Percentiles rank a stretch among this genome's conserved stretches.
These are phyloP conservation scores for Nitzschia inconspicua DNA, from an alignment of 108 stramenopile species.

Conservation along the genomic window DNA sequence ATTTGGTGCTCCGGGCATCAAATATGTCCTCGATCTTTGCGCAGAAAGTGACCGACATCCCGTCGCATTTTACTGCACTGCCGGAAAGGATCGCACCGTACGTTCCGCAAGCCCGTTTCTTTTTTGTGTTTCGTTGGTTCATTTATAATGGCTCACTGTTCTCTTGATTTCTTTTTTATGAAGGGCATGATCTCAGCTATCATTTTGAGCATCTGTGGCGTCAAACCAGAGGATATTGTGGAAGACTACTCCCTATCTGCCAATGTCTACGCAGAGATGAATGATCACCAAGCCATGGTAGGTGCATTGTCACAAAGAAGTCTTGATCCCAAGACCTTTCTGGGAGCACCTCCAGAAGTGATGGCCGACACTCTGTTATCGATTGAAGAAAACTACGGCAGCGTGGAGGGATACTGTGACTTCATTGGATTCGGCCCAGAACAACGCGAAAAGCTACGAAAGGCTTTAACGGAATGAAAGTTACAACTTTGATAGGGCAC, in stretches of 20 bases:
- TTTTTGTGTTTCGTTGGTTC: too few species aligned
- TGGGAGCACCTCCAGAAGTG: slow-evolving; percentile 87
- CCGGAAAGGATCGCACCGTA: slow-evolving; percentile 94
- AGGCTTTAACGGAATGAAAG: slow-evolving; percentile 49
- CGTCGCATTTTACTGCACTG: slow-evolving; percentile 90
- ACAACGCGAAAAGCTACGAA: slow-evolving; percentile 60
- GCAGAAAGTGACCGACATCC: slow-evolving; percentile 79
- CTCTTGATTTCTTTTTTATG: too few species aligned
- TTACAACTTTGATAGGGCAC: neutral
- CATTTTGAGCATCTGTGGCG: slow-evolving; percentile 66
- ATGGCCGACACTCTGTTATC: slow-evolving; percentile 79
- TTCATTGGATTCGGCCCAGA: slow-evolving; percentile 86
- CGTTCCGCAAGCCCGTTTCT: too few species aligned
- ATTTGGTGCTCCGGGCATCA: slow-evolving; percentile 82
- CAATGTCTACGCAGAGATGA: slow-evolving; percentile 92
- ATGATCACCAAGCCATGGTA: slow-evolving; percentile 91
- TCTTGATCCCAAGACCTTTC: slow-evolving; percentile 83
- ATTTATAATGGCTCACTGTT: too few species aligned
- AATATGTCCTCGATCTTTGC: slow-evolving; percentile 75
- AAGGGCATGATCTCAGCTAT: slow-evolving; percentile 85
- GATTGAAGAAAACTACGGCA: slow-evolving; percentile 72
- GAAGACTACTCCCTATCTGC: slow-evolving; percentile 88
- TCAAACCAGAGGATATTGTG: slow-evolving; percentile 73
- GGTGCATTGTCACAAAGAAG: slow-evolving; percentile 85
- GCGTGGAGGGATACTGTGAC: slow-evolving; percentile 83